Evolutionary conservation across 2,329 filamentous ascomycete genomes (phyloP).

Genomic region (Leptographium galeiforme): DNA sequence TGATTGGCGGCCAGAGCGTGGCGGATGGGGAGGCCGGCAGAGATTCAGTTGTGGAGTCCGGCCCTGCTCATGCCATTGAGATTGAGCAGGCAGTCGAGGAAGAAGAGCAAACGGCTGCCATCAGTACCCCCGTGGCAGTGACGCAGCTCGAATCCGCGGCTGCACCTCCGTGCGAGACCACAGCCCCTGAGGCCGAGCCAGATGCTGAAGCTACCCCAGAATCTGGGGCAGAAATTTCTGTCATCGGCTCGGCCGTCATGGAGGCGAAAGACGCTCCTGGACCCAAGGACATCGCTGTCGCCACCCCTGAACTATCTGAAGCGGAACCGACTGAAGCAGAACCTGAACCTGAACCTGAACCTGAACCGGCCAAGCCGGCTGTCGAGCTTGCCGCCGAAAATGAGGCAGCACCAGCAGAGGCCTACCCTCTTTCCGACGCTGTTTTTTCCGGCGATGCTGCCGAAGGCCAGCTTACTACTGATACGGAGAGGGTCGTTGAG

Average conservation of each 20-base stretch:
- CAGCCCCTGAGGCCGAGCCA: neutral
- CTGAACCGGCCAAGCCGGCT: neutral
- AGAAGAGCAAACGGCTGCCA: neutral
- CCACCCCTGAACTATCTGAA: neutral
- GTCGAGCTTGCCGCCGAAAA: too few relatives aligned
- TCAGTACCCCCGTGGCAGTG: neutral
- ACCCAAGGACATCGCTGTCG: neutral
- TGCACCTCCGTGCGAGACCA: neutral
- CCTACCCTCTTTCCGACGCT: too few relatives aligned
- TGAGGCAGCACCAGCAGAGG: too few relatives aligned
- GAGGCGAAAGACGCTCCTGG: neutral
- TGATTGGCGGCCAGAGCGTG: neutral
- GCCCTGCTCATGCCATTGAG: neutral
- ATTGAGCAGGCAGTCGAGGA: neutral
- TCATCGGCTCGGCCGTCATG: neutral
- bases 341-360: neutral
- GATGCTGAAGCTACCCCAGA: slow-evolving; percentile 3
- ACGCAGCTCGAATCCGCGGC: neutral
- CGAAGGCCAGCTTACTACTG: neutral
- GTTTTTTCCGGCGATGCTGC: too few relatives aligned
- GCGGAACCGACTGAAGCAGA: neutral
- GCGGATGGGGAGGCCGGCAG: neutral
- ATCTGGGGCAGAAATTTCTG: neutral
- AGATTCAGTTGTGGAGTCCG: neutral
- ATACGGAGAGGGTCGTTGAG: too few relatives aligned